Base-by-base conservation (phyloP, 2,329 filamentous ascomycete genomes). In the Epichloe amarillans region DNA sequence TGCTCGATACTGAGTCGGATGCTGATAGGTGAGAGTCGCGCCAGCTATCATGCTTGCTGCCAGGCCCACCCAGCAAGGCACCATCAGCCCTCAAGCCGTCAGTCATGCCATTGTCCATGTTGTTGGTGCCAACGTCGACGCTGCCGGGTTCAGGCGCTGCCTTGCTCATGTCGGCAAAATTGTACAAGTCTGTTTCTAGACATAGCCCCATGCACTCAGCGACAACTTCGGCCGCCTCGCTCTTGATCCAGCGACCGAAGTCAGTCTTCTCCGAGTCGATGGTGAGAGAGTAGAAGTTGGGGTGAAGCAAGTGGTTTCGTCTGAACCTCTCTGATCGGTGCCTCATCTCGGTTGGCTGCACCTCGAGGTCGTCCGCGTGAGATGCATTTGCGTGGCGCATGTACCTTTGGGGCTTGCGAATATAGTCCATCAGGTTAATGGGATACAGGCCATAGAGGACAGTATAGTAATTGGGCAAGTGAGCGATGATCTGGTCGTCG, bases 371-470 rank as follows among this genome's bases (percentile, higher is more conserved):
- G 55, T 89, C 83, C 1, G 82, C 77, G 46, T 82, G 80, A 4
- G 78, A 74, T 35, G 82, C 84, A 55, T 87, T 80, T 40, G 84
- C 80, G 59, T 85, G 83, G 45, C 87, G 82, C 10, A 93, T 71
- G 61, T 86, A 91, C 55, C 84, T 80, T 57, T 88, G 81, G 3
- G 87, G 86, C 61, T 91, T 91, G 51, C 86, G 79, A 54, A 93
- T 84, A 62, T 91, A 93, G 64, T 84, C 84, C 79, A 88, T 85
- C 58, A 93, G 88, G 62, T 91, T 91, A 61, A 91, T 79, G 2
- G 87, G 87, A 56, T 91, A 93, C 4, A 93, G 69, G 0, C 87
- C 88, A 58, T 93, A 93, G 0, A 93, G 72, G 26, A 89, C 83
- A 3, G 86, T 90, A 59, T 89, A 93, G 64, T 88, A 90, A 57